Evolutionary conservation across 768 basidiomycete species (phyloP).

Genomic region (Tricholoma sp.): DNA sequence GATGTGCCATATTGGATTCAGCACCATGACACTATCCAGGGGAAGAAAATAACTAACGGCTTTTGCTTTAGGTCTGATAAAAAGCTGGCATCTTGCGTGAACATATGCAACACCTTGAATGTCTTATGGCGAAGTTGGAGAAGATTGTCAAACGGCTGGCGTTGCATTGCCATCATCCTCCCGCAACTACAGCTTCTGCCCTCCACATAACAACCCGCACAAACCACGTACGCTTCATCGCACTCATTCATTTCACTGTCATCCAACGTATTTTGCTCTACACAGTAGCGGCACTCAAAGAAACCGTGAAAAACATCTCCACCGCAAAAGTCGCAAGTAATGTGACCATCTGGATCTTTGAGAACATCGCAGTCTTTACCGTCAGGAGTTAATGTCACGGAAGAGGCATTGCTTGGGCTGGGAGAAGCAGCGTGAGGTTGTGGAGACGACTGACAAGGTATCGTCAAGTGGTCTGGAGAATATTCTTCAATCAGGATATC

Average conservation of each 20-base stretch:
- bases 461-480: slow-evolving; percentile 17
- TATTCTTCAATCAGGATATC: slow-evolving; percentile 49
- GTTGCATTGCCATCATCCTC: slow-evolving; percentile 57
- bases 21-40: not conserved
- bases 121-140: slow-evolving; percentile 34
- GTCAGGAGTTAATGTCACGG: not conserved
- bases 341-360: slow-evolving; percentile 15
- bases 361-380: slow-evolving; percentile 11
- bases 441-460: slow-evolving; percentile 16
- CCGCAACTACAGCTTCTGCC: slow-evolving; percentile 68
- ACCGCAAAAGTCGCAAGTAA: slow-evolving; percentile 74
- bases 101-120: slow-evolving; percentile 9
- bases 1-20: not conserved
- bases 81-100: not conserved
- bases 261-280: slow-evolving; percentile 7
- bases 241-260: slow-evolving; percentile 7
- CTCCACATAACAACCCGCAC: slow-evolving; percentile 70
- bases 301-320: slow-evolving; percentile 79
- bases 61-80: not conserved
- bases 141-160: slow-evolving; percentile 44
- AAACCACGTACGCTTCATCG: slow-evolving; percentile 50
- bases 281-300: slow-evolving; percentile 61
- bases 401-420: not conserved
- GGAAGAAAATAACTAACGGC: slow-evolving; percentile 4
- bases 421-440: not conserved